phyloP scores from a whole-genome alignment of 768 basidiomycete genomes.

The Termitomyces sp. region DNA sequence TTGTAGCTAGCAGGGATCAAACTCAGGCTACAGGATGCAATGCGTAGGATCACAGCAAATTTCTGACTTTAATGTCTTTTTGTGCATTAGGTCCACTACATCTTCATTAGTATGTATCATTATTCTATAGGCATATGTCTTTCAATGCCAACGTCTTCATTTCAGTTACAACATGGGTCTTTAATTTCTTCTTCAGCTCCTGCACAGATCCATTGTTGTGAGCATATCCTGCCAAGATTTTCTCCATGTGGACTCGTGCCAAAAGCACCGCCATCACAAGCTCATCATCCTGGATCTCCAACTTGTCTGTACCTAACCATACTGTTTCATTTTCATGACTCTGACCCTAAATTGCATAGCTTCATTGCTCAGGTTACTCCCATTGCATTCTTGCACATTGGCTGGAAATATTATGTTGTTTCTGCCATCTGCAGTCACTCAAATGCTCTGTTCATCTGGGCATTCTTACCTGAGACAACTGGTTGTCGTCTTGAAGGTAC shows the following conservation, averaged over 20 bases:
- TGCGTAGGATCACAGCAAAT: too few species aligned
- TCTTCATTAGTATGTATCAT: constrained; percentile 33
- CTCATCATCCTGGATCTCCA: constrained; percentile 38
- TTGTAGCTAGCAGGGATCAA: too few species aligned
- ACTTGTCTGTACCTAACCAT: constrained; percentile 23
- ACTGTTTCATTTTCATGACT: background rate
- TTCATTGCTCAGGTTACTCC: constrained; percentile 42
- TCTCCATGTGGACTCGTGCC: constrained; percentile 36
- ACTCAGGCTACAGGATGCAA: too few species aligned
- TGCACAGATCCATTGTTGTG: constrained; percentile 40
- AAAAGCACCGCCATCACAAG: constrained; percentile 40
- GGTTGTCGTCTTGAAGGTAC: constrained; percentile 37
- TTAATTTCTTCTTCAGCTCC: constrained; percentile 42
- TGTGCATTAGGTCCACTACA: constrained; percentile 31
- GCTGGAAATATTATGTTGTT: constrained; percentile 38
- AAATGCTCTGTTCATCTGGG: constrained; percentile 38
- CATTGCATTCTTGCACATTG: constrained; percentile 30
- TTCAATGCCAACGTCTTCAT: constrained; percentile 14
- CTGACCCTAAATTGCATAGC: background rate
- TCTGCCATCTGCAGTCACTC: constrained; percentile 41
- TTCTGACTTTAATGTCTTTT: background rate
- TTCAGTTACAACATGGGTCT: constrained; percentile 34
- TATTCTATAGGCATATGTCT: constrained; percentile 19
- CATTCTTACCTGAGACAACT: constrained; percentile 39
- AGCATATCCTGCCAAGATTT: constrained; percentile 41